Evolutionary conservation across 441 rosid genomes (phyloP), one percentile per base, ranked within the genome.

Genomic region (Bruguiera hainesii): DNA sequence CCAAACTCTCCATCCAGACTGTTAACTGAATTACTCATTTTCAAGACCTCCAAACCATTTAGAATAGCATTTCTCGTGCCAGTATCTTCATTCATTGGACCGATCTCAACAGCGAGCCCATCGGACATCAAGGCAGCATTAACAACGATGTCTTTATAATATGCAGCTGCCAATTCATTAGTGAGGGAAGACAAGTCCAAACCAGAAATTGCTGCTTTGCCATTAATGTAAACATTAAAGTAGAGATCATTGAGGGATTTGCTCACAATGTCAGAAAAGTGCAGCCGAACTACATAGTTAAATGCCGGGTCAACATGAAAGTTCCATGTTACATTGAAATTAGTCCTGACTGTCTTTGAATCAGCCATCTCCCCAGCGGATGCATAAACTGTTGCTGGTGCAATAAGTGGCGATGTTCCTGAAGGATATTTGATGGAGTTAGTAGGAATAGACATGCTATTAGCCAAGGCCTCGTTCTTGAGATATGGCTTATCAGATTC

Each of bases 1-100:
- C 95, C 98, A 69, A 88, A 91, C 74, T 86, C 94, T 28, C 97
- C 99, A 63, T 94, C 97, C 79, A 94, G 79, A 67, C 97, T 88
- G 56, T 86, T 65, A 15, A 80, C 97, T 0, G 91, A 71, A 71
- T 87, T 90, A 78, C 98, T 94, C 85, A 88, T 89, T 69, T 85
- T 94, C 76, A 91, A 18, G 25, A 91, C 76, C 79, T 90, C 99
- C 68, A 90, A 69, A 6, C 97, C 99, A 61, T 94, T 94, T 31
- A 91, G 74, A 56, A 91, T 76, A 0, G 97, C 99, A 48, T 88
- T 86, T 21, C n/a, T 60, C 4, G 66, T 5, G 4, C 94, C 91
- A 0, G 86, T 84, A 23, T 78, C 85, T 68, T 81, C 83, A 37
- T 76, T 74, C 86, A 80, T 71, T 0, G 96, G 98, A 66, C 93